Evolutionary conservation across 1,284 basidiomycete genomes (phyloP).

Genomic region (Trichosporon ovoides): DNA sequence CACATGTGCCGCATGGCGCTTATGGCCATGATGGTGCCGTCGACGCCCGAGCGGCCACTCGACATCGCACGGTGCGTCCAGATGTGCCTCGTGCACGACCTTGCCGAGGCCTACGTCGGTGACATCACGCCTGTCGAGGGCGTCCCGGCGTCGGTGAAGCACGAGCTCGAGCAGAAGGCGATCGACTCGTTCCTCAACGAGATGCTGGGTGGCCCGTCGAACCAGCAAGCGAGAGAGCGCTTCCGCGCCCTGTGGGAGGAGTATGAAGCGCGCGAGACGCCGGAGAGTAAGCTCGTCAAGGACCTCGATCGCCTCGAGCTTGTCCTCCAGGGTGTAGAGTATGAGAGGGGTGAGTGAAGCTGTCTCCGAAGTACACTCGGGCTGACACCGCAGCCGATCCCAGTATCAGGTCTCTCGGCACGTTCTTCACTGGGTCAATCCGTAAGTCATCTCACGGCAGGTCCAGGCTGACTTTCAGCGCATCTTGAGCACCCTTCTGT

Average conservation of each 20-base stretch:
- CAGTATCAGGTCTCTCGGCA: constrained; percentile 39
- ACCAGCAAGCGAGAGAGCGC: constrained; percentile 63
- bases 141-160: constrained; percentile 75
- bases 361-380: neutral
- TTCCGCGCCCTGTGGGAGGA: constrained; percentile 84
- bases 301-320: constrained; percentile 92
- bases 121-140: constrained; percentile 90
- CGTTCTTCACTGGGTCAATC: constrained; percentile 47
- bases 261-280: constrained; percentile 76
- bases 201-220: constrained; percentile 68
- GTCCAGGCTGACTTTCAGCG: constrained; percentile 18
- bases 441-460: constrained; percentile 23
- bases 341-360: constrained; percentile 49
- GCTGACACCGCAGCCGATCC: constrained; percentile 33
- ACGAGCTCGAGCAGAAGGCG: constrained; percentile 62
- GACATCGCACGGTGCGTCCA: constrained; percentile 62
- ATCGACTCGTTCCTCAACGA: constrained; percentile 86
- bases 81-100: constrained; percentile 87
- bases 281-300: constrained; percentile 87
- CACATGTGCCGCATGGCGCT: constrained; percentile 98
- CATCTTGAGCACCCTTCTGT: constrained; percentile 70
- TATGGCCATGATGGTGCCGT: constrained; percentile 70
- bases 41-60: constrained; percentile 57
- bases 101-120: constrained; percentile 94
- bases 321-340: constrained; percentile 61